Percentiles rank a stretch among this genome's conserved stretches.
phyloP scores from a whole-genome alignment of 148 eudicot genomes.

The Vaccinium vitisidaea region DNA sequence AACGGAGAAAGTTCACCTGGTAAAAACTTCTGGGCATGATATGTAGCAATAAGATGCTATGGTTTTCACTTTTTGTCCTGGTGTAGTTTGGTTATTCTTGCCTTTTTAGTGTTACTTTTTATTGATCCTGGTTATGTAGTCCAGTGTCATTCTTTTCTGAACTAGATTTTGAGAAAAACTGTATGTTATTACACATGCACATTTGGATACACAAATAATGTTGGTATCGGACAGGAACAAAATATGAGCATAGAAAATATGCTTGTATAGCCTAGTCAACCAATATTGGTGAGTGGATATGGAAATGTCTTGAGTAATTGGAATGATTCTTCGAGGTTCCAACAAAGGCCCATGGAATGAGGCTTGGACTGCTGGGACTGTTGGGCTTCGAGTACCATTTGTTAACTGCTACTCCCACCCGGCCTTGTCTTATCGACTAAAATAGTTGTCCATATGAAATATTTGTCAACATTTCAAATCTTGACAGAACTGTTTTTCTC shows the following conservation, averaged over 20 bases:
- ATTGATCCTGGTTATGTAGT: background rate
- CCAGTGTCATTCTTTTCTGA: background rate
- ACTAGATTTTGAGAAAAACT: background rate
- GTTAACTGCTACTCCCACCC: background rate
- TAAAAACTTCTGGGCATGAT: conserved; percentile 25
- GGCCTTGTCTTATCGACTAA: background rate
- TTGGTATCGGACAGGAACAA: background rate
- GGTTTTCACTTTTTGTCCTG: background rate
- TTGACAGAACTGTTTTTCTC: background rate
- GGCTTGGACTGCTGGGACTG: background rate
- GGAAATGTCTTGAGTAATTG: background rate
- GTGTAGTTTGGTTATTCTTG: background rate
- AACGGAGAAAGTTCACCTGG: conserved; percentile 84
- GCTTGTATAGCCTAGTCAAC: background rate
- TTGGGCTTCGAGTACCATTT: background rate
- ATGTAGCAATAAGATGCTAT: background rate
- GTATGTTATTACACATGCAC: background rate
- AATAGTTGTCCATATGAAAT: too few species aligned
- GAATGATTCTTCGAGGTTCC: background rate
- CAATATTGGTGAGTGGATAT: background rate
- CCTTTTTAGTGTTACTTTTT: background rate
- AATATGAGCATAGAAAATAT: background rate
- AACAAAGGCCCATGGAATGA: background rate
- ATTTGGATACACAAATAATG: background rate
- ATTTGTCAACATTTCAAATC: background rate